Base-by-base conservation (phyloP, 768 basidiomycete genomes). In the Lactarius quietus region DNA sequence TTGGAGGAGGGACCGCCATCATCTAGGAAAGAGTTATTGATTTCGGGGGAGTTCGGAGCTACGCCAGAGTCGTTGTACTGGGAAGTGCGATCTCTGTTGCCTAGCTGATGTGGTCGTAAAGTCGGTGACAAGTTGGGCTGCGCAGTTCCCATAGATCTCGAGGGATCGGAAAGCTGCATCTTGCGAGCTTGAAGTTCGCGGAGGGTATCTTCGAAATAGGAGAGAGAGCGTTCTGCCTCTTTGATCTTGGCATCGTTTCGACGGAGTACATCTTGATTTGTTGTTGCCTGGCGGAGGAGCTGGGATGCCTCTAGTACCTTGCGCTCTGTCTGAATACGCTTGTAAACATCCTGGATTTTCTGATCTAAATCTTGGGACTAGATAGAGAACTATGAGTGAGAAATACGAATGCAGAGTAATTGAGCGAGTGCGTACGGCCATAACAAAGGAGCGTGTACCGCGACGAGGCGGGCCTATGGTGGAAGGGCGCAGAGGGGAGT, bases 271-370 rank as follows among this genome's bases (percentile, higher is more conserved):
- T 95, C 93, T 70, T 85, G 89, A 73, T 96, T 96, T 52, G 79
- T 84, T 36, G 93, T 95, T 2, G 93, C 93, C 75, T 86, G 84
- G 54, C 89, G 84, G 63, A 95, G 81, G 70, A 84, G 82, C 73
- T 89, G 85, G 33, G 88, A 86, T 20, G 88, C 93, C 76, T 95
- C 92, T 69, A 96, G 82, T 74, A 95, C 88, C 83, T 93, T 95
- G 77, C 89, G 90, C 79, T 96, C 93, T 39, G 90, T 94, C 79
- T 89, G 85, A 75, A 96, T 95, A 76, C 90, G 90, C 77, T 86
- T 89, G 79, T 88, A 86, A 72, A 95, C 87, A 77, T 93, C 92
- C 76, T 88, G 87, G 75, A 95, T 93, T 85, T 95, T 95, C 84
- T 88, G 87, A 85, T 94, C 92, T 78, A 93, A 81, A 78, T 92